phyloP scores from a whole-genome alignment of 192 early-diverging fungal genomes.

The Backusella morwellensis region DNA sequence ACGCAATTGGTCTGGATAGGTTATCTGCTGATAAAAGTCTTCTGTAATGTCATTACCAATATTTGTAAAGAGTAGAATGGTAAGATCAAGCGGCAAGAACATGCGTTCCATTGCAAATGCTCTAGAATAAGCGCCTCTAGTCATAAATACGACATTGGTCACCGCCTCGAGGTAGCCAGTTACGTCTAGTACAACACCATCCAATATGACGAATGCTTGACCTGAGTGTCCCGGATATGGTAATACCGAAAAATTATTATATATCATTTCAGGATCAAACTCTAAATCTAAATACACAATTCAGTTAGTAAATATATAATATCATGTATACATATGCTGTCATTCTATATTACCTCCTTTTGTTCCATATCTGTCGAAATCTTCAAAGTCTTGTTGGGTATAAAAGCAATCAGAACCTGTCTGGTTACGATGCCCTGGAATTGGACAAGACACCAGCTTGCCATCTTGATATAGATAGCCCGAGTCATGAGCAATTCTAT shows the following conservation, averaged over 20 bases:
- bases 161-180: conserved; percentile 29
- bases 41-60: conserved; percentile 31
- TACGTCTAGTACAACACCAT: conserved; percentile 36
- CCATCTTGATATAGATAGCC: conserved; percentile 21
- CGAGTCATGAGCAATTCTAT: conserved; percentile 27
- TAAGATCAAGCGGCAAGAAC: conserved; percentile 32
- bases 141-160: conserved; percentile 18
- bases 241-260: conserved; percentile 16
- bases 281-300: conserved; percentile 10
- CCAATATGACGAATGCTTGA: conserved; percentile 24
- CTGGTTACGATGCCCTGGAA: conserved; percentile 24
- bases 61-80: conserved; percentile 21
- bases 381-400: background rate
- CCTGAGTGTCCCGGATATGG: conserved; percentile 1
- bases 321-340: background rate
- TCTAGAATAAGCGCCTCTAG: conserved; percentile 13
- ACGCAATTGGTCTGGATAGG: conserved; percentile 1
- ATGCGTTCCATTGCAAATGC: conserved; percentile 30
- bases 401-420: conserved; percentile 31
- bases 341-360: conserved; percentile 25
- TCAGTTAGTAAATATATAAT: background rate
- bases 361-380: conserved; percentile 12
- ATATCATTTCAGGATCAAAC: conserved; percentile 13
- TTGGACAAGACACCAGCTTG: conserved; percentile 28
- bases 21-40: conserved; percentile 22